Evolutionary conservation across 2,329 filamentous ascomycete genomes (phyloP), one percentile per base, ranked within the genome.

Genomic region (Pestalotiopsis sp.): DNA sequence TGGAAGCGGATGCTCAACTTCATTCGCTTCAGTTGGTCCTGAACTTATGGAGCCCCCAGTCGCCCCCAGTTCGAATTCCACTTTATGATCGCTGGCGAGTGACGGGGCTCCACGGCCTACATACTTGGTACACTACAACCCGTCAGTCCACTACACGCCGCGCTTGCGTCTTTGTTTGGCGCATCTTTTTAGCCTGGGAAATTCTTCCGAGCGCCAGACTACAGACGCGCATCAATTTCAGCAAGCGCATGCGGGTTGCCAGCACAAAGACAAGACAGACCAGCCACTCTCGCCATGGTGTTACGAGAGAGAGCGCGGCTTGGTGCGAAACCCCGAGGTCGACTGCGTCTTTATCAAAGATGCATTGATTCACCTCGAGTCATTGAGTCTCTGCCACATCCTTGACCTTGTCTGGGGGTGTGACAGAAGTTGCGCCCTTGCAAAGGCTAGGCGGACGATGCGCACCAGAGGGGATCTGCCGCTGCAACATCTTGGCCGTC

Each of bases 81-180:
- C 31, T 52, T 52, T 62, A 62, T 40, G 59, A 31, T 17, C 31
- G 20, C 59, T 40, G 27, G 59, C 59, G 31, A 40, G 25, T 62
- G 27, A 62, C 36, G 59, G 36, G 36, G 31, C 59, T 62, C 59
- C 59, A 62, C 59, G 59, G 59, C 59, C 27, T 62, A 36, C 20
- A 27, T 14, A 5, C 11, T 14, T 20, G 7, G 27, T 31, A 36
- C 31, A 36, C 31, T 36, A 36, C 31, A 36, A 6, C 31, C 31
- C 31, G 31, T 36, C 31, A 36, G 31, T 36, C 31, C 31, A 36
- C 31, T 36, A 36, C 31, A 36, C 17, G 45, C n/a, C 17, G 45
- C 45, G 17, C 45, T 52, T 52, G 45, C 45, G 23, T 9, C 45
- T 52, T 52, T 17, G 17, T 20, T n/a, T 20, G 45, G 45, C 45